phyloP scores from a whole-genome alignment of 306 rosid species.

The Cicer bijugum region DNA sequence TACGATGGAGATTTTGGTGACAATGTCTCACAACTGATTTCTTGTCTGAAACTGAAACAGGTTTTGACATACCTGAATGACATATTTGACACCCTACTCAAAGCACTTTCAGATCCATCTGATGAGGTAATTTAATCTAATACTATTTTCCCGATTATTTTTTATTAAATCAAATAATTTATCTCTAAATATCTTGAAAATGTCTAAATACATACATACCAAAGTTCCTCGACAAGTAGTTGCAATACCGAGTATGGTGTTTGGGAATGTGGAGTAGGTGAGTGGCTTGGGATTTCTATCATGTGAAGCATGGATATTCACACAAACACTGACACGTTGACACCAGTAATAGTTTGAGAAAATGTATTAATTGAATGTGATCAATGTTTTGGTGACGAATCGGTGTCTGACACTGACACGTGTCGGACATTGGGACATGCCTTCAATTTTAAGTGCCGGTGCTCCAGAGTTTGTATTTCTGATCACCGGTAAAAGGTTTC shows the following conservation, averaged over 20 bases:
- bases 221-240: constrained; percentile 5
- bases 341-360: too few species aligned
- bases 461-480: background rate
- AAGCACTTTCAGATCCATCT: constrained; percentile 86
- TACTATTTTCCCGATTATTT: background rate
- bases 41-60: constrained; percentile 60
- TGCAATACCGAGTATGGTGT: constrained; percentile 12
- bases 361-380: too few species aligned
- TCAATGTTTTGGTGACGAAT: too few species aligned
- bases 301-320: too few species aligned
- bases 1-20: constrained; percentile 10
- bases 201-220: background rate
- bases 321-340: too few species aligned
- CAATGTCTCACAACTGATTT: constrained; percentile 31
- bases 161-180: constrained; percentile 9
- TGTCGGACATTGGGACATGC: too few species aligned
- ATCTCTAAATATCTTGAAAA: constrained; percentile 9
- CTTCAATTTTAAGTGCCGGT: too few species aligned
- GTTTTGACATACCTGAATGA: constrained; percentile 71
- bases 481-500: background rate
- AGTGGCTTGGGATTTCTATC: constrained; percentile 1
- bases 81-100: constrained; percentile 79
- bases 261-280: background rate
- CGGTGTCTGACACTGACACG: too few species aligned
- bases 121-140: constrained; percentile 67